A percentile compares a stretch with the other conserved stretches of the same genome.
Conservation (phyloP, 2,329 filamentous ascomycete genomes). For the Albophoma yamanashiensis region DNA sequence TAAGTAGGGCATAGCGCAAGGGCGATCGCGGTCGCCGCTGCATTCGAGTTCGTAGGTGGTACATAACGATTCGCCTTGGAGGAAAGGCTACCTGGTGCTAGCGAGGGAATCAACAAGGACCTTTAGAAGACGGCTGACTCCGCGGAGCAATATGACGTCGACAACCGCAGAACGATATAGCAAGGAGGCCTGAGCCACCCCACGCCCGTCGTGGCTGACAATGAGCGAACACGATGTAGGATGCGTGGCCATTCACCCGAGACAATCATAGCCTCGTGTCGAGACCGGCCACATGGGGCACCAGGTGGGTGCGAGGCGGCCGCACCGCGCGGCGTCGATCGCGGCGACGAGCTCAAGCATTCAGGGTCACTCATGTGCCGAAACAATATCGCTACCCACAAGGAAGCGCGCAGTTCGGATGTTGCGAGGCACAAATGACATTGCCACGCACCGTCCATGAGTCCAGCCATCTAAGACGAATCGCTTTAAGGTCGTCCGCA, state of each 20-base stretch:
- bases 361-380: not conserved
- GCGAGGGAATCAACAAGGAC: not conserved
- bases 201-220: not conserved
- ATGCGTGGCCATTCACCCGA: not conserved
- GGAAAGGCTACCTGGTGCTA: not conserved
- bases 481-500: not conserved
- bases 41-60: not conserved
- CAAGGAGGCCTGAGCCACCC: not conserved
- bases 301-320: not conserved
- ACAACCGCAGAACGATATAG: not conserved
- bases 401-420: not conserved
- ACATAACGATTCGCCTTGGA: not conserved
- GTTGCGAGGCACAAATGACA: not conserved
- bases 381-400: not conserved
- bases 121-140: not conserved
- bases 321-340: not conserved
- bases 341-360: not conserved
- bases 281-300: not conserved
- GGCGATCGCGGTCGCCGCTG: not conserved
- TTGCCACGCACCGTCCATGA: not conserved
- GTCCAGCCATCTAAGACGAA: not conserved
- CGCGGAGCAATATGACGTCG: not conserved
- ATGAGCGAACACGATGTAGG: not conserved
- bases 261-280: not conserved
- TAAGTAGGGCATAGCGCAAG: not conserved